Percentiles rank a stretch among this genome's conserved stretches.
These are phyloP conservation scores for Candida ficus DNA, from an alignment of 805 yeast genomes.

Conservation along the genomic window DNA sequence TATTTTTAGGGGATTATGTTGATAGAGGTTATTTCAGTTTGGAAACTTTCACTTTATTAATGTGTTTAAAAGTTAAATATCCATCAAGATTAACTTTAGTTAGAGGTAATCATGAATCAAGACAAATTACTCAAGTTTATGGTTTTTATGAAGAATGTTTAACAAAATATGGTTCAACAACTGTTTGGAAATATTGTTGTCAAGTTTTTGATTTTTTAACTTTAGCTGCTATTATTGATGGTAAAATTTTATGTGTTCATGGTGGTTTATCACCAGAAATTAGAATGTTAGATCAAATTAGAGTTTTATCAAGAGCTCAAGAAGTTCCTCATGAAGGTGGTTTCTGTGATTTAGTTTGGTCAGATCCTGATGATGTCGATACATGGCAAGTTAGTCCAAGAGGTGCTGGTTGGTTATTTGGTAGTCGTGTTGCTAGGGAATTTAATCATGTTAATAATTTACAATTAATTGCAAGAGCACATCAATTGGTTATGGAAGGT, in stretches of 20 bases:
- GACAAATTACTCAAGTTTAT: conserved; percentile 98
- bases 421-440: conserved; percentile 89
- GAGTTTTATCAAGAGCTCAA: conserved; percentile 92
- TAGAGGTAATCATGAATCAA: conserved; percentile 95
- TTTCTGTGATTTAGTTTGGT: conserved; percentile 95
- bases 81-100: conserved; percentile 85
- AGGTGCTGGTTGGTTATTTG: conserved; percentile 98
- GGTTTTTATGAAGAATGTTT: conserved; percentile 97
- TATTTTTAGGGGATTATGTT: conserved; percentile 93
- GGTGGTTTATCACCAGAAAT: conserved; percentile 98
- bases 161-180: conserved; percentile 87
- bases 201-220: conserved; percentile 94
- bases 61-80: conserved; percentile 88
- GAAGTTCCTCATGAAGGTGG: conserved; percentile 99
- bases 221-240: conserved; percentile 93
- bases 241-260: conserved; percentile 90
- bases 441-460: conserved; percentile 93
- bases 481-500: conserved; percentile 98
- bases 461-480: conserved; percentile 89
- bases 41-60: conserved; percentile 88
- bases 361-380: conserved; percentile 96
- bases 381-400: conserved; percentile 98
- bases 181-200: conserved; percentile 95
- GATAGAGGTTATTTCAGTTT: conserved; percentile 96
- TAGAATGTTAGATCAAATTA: conserved; percentile 92